Percentiles rank a stretch among this genome's conserved stretches.
Evolutionary conservation across 495 filamentous ascomycete genomes (phyloP).

Genomic region (Xylaria bambusicola): DNA sequence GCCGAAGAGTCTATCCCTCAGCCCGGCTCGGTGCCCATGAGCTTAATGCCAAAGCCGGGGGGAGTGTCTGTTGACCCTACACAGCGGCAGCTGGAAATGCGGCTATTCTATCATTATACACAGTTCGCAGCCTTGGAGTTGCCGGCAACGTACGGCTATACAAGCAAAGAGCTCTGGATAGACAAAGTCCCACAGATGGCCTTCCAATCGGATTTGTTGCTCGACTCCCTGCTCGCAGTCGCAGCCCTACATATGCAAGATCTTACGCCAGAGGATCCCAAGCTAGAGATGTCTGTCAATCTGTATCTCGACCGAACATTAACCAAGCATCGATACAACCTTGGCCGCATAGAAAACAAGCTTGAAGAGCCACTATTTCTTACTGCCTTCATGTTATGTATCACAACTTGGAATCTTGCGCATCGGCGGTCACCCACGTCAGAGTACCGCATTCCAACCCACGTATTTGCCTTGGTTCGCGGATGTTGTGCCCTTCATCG

Average conservation of each 20-base stretch:
- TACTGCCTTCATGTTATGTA: constrained; percentile 18
- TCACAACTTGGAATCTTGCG: constrained; percentile 16
- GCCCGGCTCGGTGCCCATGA: neutral
- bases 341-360: neutral
- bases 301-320: constrained; percentile 18
- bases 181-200: constrained; percentile 18
- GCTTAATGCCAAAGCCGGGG: constrained; percentile 1
- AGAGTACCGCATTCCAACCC: constrained; percentile 13
- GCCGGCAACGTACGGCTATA: constrained; percentile 12
- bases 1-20: neutral
- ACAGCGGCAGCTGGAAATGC: constrained; percentile 18
- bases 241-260: constrained; percentile 18
- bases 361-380: constrained; percentile 9
- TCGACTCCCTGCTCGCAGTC: constrained; percentile 14
- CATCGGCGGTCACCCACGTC: constrained; percentile 1
- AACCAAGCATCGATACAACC: constrained; percentile 14
- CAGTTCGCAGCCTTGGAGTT: constrained; percentile 12
- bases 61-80: neutral
- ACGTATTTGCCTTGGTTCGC: constrained; percentile 17
- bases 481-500: constrained; percentile 16
- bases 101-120: constrained; percentile 17
- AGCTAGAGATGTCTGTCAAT: neutral
- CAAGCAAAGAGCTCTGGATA: constrained; percentile 17
- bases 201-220: constrained; percentile 15
- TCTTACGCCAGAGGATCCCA: constrained; percentile 10